These are phyloP conservation scores for Thozetella sp. DNA, from an alignment of 495 filamentous ascomycete genomes.

Conservation along the genomic window DNA sequence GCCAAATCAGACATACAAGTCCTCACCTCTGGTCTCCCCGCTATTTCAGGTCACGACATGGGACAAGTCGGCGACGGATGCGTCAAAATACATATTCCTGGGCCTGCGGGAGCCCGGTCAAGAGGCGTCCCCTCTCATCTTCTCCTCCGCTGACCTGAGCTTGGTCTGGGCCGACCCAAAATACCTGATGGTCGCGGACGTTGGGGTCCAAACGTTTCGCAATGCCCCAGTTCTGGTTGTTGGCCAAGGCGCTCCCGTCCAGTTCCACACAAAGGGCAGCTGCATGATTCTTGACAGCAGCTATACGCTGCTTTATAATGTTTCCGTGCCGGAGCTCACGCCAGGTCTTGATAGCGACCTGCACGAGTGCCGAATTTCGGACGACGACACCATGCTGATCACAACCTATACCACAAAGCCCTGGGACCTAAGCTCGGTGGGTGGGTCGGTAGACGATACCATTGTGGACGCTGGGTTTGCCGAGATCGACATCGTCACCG, in stretches of 20 bases:
- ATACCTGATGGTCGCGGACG: not conserved
- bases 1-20: constrained; percentile 39
- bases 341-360: not conserved
- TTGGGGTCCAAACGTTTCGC: constrained; percentile 7
- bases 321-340: not conserved
- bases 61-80: constrained; percentile 33
- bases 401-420: not conserved
- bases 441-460: not conserved
- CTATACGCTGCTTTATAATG: not conserved
- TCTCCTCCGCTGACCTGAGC: constrained; percentile 12
- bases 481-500: constrained; percentile 51
- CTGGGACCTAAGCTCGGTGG: not conserved
- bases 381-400: not conserved
- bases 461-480: not conserved
- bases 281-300: not conserved
- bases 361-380: not conserved
- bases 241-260: not conserved
- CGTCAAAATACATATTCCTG: constrained; percentile 37
- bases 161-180: constrained; percentile 13
- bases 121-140: constrained; percentile 8
- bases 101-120: constrained; percentile 9
- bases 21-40: constrained; percentile 32
- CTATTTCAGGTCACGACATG: constrained; percentile 35
- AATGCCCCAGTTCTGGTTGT: not conserved
- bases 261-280: not conserved